These are phyloP conservation scores for Herpetomonas muscarum DNA, from an alignment of 208 protist species.

Conservation along the genomic window DNA sequence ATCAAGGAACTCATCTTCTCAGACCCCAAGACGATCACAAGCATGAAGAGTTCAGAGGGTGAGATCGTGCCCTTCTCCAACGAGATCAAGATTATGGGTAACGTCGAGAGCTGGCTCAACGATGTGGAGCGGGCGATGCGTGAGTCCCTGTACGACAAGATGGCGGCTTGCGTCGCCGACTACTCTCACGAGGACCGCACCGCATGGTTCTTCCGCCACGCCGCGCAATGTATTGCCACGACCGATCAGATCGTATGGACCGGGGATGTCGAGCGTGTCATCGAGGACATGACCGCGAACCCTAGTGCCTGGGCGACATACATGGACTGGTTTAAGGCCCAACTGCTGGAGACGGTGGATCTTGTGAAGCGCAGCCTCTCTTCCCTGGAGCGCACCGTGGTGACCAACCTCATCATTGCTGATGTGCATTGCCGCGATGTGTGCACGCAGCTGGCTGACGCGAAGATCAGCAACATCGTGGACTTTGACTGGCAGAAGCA, in stretches of 20 bases:
- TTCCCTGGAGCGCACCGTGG: slow-evolving; percentile 75
- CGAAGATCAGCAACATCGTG: slow-evolving; percentile 35
- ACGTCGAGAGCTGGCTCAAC: slow-evolving; percentile 94
- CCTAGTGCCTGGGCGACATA: slow-evolving; percentile 53
- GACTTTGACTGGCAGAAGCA: slow-evolving; percentile 94
- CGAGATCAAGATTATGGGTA: slow-evolving; percentile 79
- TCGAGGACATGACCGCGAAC: slow-evolving; percentile 22
- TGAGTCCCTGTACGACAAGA: slow-evolving; percentile 61
- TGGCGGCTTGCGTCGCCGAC: slow-evolving; percentile 42
- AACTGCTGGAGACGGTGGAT: slow-evolving; percentile 84
- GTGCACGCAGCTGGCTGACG: slow-evolving; percentile 55
- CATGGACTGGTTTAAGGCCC: slow-evolving; percentile 57
- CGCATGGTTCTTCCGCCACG: slow-evolving; percentile 90
- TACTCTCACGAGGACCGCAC: slow-evolving; percentile 57
- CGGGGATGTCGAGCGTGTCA: slow-evolving; percentile 75
- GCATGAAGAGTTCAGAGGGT: slow-evolving; percentile 87
- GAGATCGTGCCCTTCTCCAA: slow-evolving; percentile 87
- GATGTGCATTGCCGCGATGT: slow-evolving; percentile 95
- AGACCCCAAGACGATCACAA: slow-evolving; percentile 71
- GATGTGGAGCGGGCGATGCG: slow-evolving; percentile 91
- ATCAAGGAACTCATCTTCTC: slow-evolving; percentile 86
- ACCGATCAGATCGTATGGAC: slow-evolving; percentile 93
- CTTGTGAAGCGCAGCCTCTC: slow-evolving; percentile 83
- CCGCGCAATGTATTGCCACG: slow-evolving; percentile 89
- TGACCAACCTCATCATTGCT: slow-evolving; percentile 93